These are phyloP conservation scores for Annulohypoxylon bovei DNA, from an alignment of 495 filamentous ascomycete genomes.

Conservation along the genomic window DNA sequence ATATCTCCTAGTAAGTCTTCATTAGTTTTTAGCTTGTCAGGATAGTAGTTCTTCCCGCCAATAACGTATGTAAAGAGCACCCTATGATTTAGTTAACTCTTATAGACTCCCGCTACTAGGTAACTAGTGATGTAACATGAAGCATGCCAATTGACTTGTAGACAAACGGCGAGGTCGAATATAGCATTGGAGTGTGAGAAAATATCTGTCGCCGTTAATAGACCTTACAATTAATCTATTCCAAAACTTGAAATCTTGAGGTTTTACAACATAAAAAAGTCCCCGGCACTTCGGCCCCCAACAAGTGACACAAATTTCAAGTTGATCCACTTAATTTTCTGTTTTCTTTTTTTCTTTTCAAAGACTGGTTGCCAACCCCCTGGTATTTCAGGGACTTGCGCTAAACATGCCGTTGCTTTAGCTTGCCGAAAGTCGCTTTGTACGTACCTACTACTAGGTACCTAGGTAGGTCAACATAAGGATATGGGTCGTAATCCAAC, in stretches of 20 bases:
- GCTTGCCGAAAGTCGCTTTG: neutral
- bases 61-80: too few species aligned
- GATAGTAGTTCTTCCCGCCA: neutral
- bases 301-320: neutral
- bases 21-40: too few species aligned
- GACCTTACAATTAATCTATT: too few species aligned
- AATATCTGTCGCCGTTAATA: too few species aligned
- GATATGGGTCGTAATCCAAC: neutral
- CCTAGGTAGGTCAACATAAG: neutral
- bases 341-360: neutral
- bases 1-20: too few species aligned
- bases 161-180: too few species aligned
- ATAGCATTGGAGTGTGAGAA: too few species aligned
- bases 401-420: neutral
- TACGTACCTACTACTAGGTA: too few species aligned
- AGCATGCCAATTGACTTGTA: too few species aligned
- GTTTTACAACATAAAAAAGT: neutral
- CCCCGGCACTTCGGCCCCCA: neutral
- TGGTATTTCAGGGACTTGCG: neutral
- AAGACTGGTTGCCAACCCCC: neutral
- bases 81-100: neutral
- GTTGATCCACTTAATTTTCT: neutral
- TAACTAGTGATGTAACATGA: neutral
- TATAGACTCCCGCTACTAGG: neutral
- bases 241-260: neutral